A percentile compares a stretch with the other conserved stretches of the same genome.
These are phyloP conservation scores for Pseudomassariella vexata DNA, from an alignment of 2,329 filamentous ascomycete genomes.

Conservation along the genomic window DNA sequence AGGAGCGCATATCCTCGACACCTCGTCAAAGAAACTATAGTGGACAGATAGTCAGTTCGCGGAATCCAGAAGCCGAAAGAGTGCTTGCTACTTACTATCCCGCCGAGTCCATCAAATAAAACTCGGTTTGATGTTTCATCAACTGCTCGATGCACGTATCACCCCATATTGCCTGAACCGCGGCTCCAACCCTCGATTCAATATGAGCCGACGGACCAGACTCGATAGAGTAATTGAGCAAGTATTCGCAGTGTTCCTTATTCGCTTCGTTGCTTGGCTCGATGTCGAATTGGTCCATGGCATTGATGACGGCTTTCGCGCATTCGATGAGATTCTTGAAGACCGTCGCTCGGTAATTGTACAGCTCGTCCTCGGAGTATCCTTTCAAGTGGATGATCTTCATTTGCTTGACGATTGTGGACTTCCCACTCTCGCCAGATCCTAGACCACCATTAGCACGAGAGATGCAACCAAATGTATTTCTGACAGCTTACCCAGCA, in stretches of 20 bases:
- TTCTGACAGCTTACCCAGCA: conserved; percentile 62
- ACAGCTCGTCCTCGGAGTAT: conserved; percentile 89
- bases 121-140: conserved; percentile 93
- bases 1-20: conserved; percentile 71
- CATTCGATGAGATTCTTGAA: conserved; percentile 99
- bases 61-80: background rate
- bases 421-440: conserved; percentile 97
- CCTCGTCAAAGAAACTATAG: conserved; percentile 89
- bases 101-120: conserved; percentile 98
- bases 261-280: conserved; percentile 68
- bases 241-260: conserved; percentile 68
- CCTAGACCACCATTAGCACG: conserved; percentile 43
- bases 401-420: conserved; percentile 99
- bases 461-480: conserved; percentile 8
- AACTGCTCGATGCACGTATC: conserved; percentile 78
- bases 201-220: conserved; percentile 83
- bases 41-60: too few relatives aligned
- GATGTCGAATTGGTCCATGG: conserved; percentile 88
- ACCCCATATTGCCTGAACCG: conserved; percentile 82
- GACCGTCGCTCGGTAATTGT: conserved; percentile 90
- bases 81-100: conserved; percentile 63
- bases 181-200: conserved; percentile 73
- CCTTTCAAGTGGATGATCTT: conserved; percentile 99
- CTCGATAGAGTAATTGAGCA: conserved; percentile 84
- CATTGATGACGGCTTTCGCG: conserved; percentile 84